These are phyloP conservation scores for Pleurotus salmoneostramineus DNA, from an alignment of 768 basidiomycete species.

Conservation along the genomic window DNA sequence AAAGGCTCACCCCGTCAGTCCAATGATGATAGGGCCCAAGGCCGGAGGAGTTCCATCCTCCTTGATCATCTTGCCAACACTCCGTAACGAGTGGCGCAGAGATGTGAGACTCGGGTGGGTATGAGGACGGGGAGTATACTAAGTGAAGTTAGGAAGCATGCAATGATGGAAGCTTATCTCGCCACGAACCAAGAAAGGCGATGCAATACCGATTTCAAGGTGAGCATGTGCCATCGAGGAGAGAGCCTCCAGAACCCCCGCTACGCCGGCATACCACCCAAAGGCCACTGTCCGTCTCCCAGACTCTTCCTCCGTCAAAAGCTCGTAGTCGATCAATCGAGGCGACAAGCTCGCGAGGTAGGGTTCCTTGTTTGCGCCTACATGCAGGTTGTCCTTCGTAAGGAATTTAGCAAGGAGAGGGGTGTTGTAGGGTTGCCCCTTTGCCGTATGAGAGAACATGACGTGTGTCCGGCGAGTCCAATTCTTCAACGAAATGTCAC, in stretches of 20 bases:
- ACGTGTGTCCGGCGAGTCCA: conserved; percentile 59
- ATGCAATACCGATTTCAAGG: conserved; percentile 73
- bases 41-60: conserved; percentile 54
- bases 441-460: conserved; percentile 92
- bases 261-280: conserved; percentile 91
- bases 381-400: conserved; percentile 10
- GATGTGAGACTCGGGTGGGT: conserved; percentile 55
- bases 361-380: not conserved
- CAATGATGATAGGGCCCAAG: conserved; percentile 76
- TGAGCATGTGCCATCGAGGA: conserved; percentile 75
- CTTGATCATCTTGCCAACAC: conserved; percentile 53
- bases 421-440: conserved; percentile 86
- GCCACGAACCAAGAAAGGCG: conserved; percentile 72
- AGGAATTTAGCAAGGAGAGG: conserved; percentile 68
- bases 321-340: conserved; percentile 81
- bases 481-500: not conserved
- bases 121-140: conserved; percentile 82
- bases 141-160: conserved; percentile 1
- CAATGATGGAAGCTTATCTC: not conserved
- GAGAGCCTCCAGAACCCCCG: conserved; percentile 81
- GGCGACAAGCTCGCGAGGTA: conserved; percentile 23
- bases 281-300: conserved; percentile 85
- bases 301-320: conserved; percentile 49
- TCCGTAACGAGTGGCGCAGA: conserved; percentile 49
- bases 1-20: conserved; percentile 69